These are phyloP conservation scores for Mucor saturninus DNA, from an alignment of 371 early-diverging fungal genomes.

Conservation along the genomic window DNA sequence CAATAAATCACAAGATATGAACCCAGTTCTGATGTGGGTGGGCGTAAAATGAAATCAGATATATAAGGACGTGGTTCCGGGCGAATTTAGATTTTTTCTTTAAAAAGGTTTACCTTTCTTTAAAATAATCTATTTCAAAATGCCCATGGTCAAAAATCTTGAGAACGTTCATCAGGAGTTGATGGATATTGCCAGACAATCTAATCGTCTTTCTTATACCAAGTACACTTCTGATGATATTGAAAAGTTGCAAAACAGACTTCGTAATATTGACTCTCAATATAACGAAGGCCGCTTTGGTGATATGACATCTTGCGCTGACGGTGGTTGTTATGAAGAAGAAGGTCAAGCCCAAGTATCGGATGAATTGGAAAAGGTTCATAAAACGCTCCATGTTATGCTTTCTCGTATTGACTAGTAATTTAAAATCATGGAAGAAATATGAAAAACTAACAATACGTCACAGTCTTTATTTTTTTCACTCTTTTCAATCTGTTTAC, in stretches of 20 bases:
- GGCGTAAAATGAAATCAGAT: background rate
- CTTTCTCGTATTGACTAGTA: constrained; percentile 31
- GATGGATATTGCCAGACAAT: constrained; percentile 45
- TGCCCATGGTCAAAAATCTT: constrained; percentile 39
- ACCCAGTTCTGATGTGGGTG: background rate
- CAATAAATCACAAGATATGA: background rate
- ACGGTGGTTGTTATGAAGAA: constrained; percentile 41
- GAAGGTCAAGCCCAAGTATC: constrained; percentile 48
- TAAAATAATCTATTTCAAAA: constrained; percentile 13
- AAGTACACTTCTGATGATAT: constrained; percentile 42
- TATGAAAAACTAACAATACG: background rate
- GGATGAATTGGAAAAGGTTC: constrained; percentile 40
- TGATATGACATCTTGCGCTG: constrained; percentile 16
- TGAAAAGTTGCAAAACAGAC: constrained; percentile 37
- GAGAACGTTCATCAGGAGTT: constrained; percentile 46
- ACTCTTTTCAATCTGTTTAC: background rate
- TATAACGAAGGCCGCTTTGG: constrained; percentile 28
- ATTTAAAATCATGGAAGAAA: background rate
- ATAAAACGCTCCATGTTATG: constrained; percentile 36
- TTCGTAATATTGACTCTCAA: constrained; percentile 29
- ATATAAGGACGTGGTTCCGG: background rate
- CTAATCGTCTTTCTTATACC: constrained; percentile 32
- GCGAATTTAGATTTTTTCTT: background rate
- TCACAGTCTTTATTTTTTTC: background rate
- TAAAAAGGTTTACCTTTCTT: background rate